Evolutionary conservation across 768 basidiomycete species (phyloP).

Genomic region (Fomitopsis pulvina): DNA sequence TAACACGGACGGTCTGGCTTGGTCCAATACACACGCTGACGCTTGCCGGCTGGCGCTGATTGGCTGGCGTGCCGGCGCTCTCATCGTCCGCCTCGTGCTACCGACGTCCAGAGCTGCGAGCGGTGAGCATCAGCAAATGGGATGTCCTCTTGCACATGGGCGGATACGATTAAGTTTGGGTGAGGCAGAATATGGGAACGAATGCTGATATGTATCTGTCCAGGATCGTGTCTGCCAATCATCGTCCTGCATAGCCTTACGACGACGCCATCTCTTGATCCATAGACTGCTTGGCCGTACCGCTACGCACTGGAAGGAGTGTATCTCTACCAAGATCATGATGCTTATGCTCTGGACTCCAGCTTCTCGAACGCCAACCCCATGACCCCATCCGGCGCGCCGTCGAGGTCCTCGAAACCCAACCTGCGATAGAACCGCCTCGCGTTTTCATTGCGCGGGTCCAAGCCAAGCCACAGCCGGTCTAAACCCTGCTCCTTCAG

Average conservation of each 20-base stretch:
- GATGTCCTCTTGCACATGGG: not conserved
- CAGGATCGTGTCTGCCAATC: too few species aligned
- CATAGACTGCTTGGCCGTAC: too few species aligned
- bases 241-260: too few species aligned
- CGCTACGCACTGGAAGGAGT: too few species aligned
- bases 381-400: slow-evolving; percentile 41
- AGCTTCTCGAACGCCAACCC: slow-evolving; percentile 43
- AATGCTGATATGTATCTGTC: too few species aligned
- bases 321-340: too few species aligned
- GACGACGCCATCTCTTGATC: too few species aligned
- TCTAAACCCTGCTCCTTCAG: slow-evolving; percentile 39
- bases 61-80: not conserved
- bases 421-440: slow-evolving; percentile 54
- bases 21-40: not conserved
- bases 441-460: slow-evolving; percentile 55
- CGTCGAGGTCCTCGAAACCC: slow-evolving; percentile 54
- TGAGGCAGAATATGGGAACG: too few species aligned
- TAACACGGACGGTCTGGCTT: not conserved
- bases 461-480: slow-evolving; percentile 64
- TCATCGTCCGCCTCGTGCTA: not conserved
- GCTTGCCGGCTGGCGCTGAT: not conserved
- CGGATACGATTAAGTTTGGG: too few species aligned
- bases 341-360: too few species aligned
- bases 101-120: not conserved
- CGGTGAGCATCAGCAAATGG: not conserved